Percentiles rank a stretch among this genome's conserved stretches.
phyloP scores from a whole-genome alignment of 2,329 filamentous ascomycete genomes.

The Colletotrichum euphorbiae region DNA sequence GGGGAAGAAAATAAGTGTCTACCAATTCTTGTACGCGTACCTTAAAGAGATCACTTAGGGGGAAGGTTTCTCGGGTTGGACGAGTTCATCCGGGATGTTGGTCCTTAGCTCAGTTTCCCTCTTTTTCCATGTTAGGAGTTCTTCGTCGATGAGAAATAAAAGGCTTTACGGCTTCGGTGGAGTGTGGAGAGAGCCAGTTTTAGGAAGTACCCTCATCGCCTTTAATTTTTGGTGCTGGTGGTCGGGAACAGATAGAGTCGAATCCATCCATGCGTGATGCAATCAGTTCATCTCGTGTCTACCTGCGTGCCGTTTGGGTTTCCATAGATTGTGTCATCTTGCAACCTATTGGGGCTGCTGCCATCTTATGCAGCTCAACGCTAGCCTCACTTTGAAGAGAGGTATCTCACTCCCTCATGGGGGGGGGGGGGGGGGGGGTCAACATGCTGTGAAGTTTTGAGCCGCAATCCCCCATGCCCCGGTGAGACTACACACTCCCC shows the following conservation, averaged over 20 bases:
- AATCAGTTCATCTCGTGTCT: not conserved
- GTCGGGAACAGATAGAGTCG: not conserved
- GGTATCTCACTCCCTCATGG: too few relatives aligned
- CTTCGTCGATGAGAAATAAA: conserved; percentile 35
- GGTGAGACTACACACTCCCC: too few relatives aligned
- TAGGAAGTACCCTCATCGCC: conserved; percentile 3
- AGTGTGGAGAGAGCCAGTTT: conserved; percentile 24
- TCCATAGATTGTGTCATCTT: too few relatives aligned
- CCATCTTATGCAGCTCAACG: too few relatives aligned
- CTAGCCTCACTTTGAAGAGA: too few relatives aligned
- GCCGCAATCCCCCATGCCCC: too few relatives aligned
- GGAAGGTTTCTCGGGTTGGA: conserved; percentile 23
- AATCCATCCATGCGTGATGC: not conserved
- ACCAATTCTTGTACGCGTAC: conserved; percentile 42
- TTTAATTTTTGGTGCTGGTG: not conserved
- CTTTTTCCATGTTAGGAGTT: conserved; percentile 32
- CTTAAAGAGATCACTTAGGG: conserved; percentile 40
- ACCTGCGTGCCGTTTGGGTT: too few relatives aligned
- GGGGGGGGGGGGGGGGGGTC: too few relatives aligned
- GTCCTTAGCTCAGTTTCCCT: conserved; percentile 22
- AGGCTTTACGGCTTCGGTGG: conserved; percentile 23
- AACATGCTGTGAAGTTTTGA: too few relatives aligned
- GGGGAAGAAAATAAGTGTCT: conserved; percentile 39
- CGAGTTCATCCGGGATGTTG: conserved; percentile 15
- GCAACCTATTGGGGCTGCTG: too few relatives aligned